phyloP scores from a whole-genome alignment of 2,329 filamentous ascomycete species.

The Aspergillus sergii region DNA sequence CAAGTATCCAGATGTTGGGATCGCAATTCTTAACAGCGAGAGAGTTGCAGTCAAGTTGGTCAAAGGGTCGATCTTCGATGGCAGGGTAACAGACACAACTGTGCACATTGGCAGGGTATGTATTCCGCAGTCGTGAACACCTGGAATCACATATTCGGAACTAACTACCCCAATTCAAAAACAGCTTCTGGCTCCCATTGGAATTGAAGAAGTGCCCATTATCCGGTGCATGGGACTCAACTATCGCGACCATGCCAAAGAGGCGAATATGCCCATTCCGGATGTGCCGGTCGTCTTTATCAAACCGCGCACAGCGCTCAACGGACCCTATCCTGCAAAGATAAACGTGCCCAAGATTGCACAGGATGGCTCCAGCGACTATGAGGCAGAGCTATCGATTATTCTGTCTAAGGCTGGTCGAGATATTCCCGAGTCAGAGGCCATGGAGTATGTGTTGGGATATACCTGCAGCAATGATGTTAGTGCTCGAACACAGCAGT shows the following conservation, averaged over 20 bases:
- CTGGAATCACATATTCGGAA: no score
- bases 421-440: constrained; percentile 21
- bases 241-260: constrained; percentile 45
- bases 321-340: constrained; percentile 28
- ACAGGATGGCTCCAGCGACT: constrained; percentile 36
- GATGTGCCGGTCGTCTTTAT: constrained; percentile 40
- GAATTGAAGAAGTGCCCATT: constrained; percentile 26
- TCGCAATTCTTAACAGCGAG: no score
- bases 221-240: constrained; percentile 53
- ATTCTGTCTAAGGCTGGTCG: constrained; percentile 40
- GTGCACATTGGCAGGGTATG: no score
- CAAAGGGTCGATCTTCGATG: no score
- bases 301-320: constrained; percentile 36
- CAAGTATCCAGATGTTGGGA: neutral
- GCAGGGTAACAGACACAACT: no score
- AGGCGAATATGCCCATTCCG: constrained; percentile 42
- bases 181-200: constrained; percentile 7
- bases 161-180: no score
- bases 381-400: constrained; percentile 41
- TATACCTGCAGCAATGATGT: constrained; percentile 47
- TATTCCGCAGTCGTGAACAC: no score
- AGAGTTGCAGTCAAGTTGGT: no score
- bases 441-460: constrained; percentile 44
- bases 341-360: constrained; percentile 34
- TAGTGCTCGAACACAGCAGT: constrained; percentile 40